phyloP scores from a whole-genome alignment of 2,329 filamentous ascomycete species.

The Clarireedia hainanense region DNA sequence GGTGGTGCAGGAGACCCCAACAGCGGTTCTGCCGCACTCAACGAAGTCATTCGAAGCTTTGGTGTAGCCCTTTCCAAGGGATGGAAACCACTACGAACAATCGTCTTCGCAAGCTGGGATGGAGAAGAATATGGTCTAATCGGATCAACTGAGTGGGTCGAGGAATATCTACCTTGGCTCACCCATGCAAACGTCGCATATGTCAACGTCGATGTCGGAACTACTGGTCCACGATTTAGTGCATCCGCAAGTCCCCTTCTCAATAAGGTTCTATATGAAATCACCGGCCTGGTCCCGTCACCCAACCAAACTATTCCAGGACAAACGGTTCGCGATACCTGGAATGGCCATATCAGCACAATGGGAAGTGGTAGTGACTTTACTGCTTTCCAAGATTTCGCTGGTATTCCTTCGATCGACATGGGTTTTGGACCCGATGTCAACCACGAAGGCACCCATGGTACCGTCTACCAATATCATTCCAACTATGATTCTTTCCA shows the following conservation, averaged over 20 bases:
- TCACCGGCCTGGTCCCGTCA: constrained; percentile 40
- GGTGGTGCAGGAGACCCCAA: constrained; percentile 81
- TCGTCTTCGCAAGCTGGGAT: constrained; percentile 76
- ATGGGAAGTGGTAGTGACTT: constrained; percentile 62
- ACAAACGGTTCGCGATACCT: constrained; percentile 35
- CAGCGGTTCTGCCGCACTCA: constrained; percentile 70
- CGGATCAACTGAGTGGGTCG: constrained; percentile 80
- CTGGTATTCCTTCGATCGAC: constrained; percentile 44
- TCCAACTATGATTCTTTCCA: constrained; percentile 77
- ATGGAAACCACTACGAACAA: constrained; percentile 81
- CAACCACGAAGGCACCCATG: constrained; percentile 11
- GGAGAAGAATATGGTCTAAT: constrained; percentile 73
- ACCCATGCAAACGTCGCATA: constrained; percentile 62
- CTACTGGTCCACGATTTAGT: constrained; percentile 47
- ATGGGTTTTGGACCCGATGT: constrained; percentile 41
- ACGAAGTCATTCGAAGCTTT: constrained; percentile 70
- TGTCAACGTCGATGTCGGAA: constrained; percentile 71
- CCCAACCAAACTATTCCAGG: constrained; percentile 32
- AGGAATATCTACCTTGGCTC: constrained; percentile 74
- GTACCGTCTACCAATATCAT: constrained; percentile 67
- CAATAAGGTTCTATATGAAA: constrained; percentile 52
- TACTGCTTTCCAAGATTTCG: constrained; percentile 56
- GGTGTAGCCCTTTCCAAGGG: constrained; percentile 62
- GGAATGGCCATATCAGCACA: constrained; percentile 46
- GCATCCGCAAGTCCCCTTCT: constrained; percentile 54